Evolutionary conservation across 495 filamentous ascomycete species (phyloP).

Genomic region (Tricharina praecox): DNA sequence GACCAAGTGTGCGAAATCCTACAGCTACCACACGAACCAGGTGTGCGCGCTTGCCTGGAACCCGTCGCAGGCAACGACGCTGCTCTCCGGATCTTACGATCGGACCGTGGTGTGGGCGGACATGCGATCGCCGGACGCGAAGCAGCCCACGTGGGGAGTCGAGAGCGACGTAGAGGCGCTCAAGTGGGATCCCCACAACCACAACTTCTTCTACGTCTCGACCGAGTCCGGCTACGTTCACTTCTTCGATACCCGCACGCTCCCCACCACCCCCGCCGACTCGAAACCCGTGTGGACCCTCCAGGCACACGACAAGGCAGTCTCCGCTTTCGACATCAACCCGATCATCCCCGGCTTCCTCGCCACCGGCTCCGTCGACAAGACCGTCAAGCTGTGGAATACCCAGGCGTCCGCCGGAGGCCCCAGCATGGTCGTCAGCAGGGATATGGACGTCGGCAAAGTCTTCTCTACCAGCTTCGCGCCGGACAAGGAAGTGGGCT

Average conservation of each 20-base stretch:
- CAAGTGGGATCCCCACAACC: conserved; percentile 80
- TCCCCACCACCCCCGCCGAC: conserved; percentile 47
- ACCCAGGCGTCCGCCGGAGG: conserved; percentile 43
- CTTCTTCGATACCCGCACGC: conserved; percentile 60
- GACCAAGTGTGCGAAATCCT: conserved; percentile 81
- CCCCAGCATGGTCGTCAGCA: conserved; percentile 75
- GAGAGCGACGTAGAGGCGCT: conserved; percentile 89
- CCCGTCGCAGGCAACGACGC: conserved; percentile 62
- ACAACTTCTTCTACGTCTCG: conserved; percentile 83
- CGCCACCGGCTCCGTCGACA: conserved; percentile 80
- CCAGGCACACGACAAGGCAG: conserved; percentile 82
- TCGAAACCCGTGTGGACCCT: conserved; percentile 82
- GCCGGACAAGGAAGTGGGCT: conserved; percentile 74
- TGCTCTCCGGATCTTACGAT: conserved; percentile 88
- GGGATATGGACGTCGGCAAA: conserved; percentile 83
- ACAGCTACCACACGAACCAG: conserved; percentile 80
- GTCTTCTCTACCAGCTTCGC: conserved; percentile 83
- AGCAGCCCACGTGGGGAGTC: conserved; percentile 63
- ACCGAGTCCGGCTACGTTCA: conserved; percentile 84
- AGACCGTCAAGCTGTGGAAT: conserved; percentile 94
- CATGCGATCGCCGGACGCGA: conserved; percentile 75
- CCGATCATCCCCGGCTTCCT: conserved; percentile 75
- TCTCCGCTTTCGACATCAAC: conserved; percentile 94
- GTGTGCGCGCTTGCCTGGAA: conserved; percentile 93
- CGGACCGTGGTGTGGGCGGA: conserved; percentile 79